Evolutionary conservation across 805 yeast genomes (phyloP), one percentile per base, ranked within the genome.

Genomic region (Starmerella sp.): DNA sequence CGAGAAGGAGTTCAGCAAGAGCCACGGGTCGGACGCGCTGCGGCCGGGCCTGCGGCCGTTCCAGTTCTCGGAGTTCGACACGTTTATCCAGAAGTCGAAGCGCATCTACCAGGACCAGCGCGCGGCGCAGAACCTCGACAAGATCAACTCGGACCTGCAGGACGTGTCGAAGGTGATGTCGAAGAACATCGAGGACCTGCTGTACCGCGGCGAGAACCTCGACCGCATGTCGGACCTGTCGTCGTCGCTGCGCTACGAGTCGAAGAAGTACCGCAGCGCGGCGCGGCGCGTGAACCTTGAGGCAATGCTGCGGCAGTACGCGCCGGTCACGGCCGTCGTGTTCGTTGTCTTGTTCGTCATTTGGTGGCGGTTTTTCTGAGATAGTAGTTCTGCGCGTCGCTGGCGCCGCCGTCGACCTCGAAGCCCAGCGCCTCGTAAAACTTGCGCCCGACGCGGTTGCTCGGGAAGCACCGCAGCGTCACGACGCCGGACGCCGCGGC

Each of bases 81-180:
- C 64, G 54, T 74, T 69, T 60, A 78, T 85, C 71, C 82, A 81
- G 63, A 90, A 91, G 71, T 89, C 97, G 4, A 87, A 84, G 65
- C 86, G 89, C 64, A 74, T 88, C 8, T 93, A 91, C 69, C 88
- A 86, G 61, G 97, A 93, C 68, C 86, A 89, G 57, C 78, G 96
- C 58, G 95, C 95, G 0, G 91, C 88, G 57, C 82, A 83, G 44
- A 90, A 90, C 63, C 73, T 93, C 64, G 97, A 91, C 71, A 82
- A 81, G 67, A 73, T 91, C 60, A 90, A 91, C 69, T 78, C 80
- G 48, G 98, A 93, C 63, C 74, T 93, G 60, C 88, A 85, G 50
- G 99, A 95, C 65, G 98, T 93, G 48, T 89, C 91, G 63, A 82
- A 86, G 60, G 95, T 93, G 55, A 86, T 93, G 95, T 88, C 95